phyloP scores from a whole-genome alignment of 352 stramenopile species.

The Phytophthora tubulina region DNA sequence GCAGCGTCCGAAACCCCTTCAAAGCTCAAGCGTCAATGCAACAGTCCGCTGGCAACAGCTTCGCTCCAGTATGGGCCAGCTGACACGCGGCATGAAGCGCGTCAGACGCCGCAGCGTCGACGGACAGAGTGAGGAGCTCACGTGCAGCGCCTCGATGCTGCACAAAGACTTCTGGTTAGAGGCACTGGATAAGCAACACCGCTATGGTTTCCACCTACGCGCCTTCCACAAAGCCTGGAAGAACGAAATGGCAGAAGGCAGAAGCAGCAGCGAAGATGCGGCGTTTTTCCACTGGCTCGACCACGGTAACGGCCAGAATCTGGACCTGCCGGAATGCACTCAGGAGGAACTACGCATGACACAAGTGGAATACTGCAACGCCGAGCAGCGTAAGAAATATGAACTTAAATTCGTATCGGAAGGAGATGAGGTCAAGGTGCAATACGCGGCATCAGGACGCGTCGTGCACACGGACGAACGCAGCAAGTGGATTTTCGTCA shows the following conservation, averaged over 20 bases:
- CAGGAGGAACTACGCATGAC: conserved; percentile 54
- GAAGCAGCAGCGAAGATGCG: conserved; percentile 18
- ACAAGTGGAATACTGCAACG: conserved; percentile 64
- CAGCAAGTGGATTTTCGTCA: conserved; percentile 87
- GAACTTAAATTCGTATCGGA: conserved; percentile 51
- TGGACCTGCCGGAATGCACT: conserved; percentile 68
- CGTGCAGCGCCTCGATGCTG: conserved; percentile 50
- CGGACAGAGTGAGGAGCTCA: not conserved
- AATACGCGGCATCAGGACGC: conserved; percentile 47
- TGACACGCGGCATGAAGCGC: conserved; percentile 46
- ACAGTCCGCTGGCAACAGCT: conserved; percentile 44
- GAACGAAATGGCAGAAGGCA: conserved; percentile 40
- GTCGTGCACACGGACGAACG: conserved; percentile 65
- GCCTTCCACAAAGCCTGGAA: conserved; percentile 77
- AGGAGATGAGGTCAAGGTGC: conserved; percentile 20
- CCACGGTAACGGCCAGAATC: conserved; percentile 48
- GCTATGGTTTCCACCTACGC: conserved; percentile 77
- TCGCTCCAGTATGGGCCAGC: conserved; percentile 37
- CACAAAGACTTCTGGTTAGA: conserved; percentile 85
- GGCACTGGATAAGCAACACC: conserved; percentile 73
- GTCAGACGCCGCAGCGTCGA: conserved; percentile 16
- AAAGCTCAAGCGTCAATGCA: not conserved
- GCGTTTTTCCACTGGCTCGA: conserved; percentile 86
- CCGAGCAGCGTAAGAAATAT: conserved; percentile 49
- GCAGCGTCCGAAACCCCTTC: not conserved